Evolutionary conservation across 495 filamentous ascomycete genomes (phyloP), one percentile per base, ranked within the genome.

Genomic region (Amniculicola lignicola): DNA sequence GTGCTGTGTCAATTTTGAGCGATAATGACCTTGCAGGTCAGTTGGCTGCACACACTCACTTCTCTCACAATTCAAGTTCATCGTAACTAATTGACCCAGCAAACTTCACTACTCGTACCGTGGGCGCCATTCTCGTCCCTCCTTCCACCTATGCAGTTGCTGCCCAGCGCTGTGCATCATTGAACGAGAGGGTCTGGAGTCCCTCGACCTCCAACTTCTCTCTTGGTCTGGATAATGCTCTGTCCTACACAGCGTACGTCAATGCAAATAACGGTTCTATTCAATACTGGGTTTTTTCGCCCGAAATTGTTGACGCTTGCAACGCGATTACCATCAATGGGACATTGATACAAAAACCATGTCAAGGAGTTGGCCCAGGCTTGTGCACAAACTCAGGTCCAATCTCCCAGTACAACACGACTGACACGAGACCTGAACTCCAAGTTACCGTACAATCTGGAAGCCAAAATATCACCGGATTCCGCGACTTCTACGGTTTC

Each of bases 401-500:
- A 4, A 49, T 55, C 1, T 46, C 42, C 37, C 49, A 62, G 16
- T 18, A 52, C 10, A 50, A 23, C 2, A 51, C 48, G n/a, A 45
- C 54, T 9, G 63, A 66, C 36, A 63, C 61, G 15, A 51, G 59
- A 19, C 43, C 63, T 12, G 41, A 40, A 11, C 60, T 43, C 49
- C 59, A 63, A 39, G 35, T 63, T 21, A 40, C 59, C n/a, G 46
- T 46, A 27, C 15, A 25, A 0, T 56, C 45, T 10, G 59, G 54
- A 24, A 15, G 19, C 18, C 59, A 65, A 43, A 57, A 60, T 18
- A 51, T 75, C 7, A 69, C 67, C 9, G 72, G 72, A 0, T 71
- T 69, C 57, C 62, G 72, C 15, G 71, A 74, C 48, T 64, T 66
- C 44, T 67, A 69, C 48, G 66, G 63, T 4, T 74, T 67, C 55